Base-by-base conservation (phyloP, 495 filamentous ascomycete species). In the Platismatia glauca region DNA sequence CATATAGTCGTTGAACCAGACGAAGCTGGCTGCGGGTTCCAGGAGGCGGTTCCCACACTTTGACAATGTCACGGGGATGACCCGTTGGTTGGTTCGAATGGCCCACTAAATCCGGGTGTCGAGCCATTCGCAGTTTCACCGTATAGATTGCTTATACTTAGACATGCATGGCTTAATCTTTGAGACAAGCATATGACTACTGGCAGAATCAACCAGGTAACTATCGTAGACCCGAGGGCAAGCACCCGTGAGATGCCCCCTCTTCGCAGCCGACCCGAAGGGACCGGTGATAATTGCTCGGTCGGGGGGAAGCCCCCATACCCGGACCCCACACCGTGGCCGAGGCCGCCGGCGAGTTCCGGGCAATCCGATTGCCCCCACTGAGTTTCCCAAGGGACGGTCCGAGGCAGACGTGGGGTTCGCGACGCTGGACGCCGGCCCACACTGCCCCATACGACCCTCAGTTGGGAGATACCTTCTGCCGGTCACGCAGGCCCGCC, bases 161-260 rank as follows among this genome's bases (percentile, higher is more conserved):
- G 78, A 85, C 79, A 84, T 86, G 79, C 79, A 84, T 86, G 79
- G 82, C 80, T 85, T 85, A 86, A 84, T 85, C 78, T 84, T 85
- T 86, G 79, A 86, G 79, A 85, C 79, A 86, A 85, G 79, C 79
- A 85, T 85, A 84, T 85, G 76, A 84, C 79, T 84, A 84, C 81
- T 84, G 78, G 79, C 81, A 85, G 81, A 84, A 85, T 85, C 79
- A 84, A 85, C 80, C 81, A 85, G 79, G 76, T 85, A 84, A 78
- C 78, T 81, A 81, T 79, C 77, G 68, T 82, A 48, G 68, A 61
- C 65, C 63, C 34, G 24, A 20, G 43, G 46, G 7, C 34, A 29
- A 0, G 39, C 29, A 55, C 18, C 50, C 57, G 20, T 33, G n/a
- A 53, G 61, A 56, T 31, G 38, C 55, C 62, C 56, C 27, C 44